phyloP scores from a whole-genome alignment of 116 monocot genomes.

The Zostera marina region DNA sequence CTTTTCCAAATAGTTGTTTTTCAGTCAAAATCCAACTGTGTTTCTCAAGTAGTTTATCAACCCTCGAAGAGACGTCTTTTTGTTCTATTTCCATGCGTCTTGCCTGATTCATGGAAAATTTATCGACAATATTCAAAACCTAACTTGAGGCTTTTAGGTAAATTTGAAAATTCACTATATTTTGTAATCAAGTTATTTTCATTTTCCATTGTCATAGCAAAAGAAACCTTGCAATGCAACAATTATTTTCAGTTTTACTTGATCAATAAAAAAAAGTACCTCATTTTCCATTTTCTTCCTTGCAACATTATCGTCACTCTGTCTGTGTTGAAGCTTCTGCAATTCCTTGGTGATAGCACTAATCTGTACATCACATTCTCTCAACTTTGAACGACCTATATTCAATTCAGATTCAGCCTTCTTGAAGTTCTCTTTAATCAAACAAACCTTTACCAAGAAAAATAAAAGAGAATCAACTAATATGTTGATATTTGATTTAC shows the following conservation, averaged over 20 bases:
- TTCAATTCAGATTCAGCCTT: conserved; percentile 60
- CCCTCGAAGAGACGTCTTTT: conserved; percentile 56
- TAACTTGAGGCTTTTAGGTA: background rate
- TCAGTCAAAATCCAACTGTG: conserved; percentile 86
- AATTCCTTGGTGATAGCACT: conserved; percentile 47
- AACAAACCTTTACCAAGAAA: conserved; percentile 32
- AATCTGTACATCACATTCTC: conserved; percentile 78
- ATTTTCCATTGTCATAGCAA: background rate
- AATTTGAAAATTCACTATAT: too few relatives aligned
- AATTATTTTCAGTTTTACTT: too few relatives aligned
- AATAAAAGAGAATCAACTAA: background rate
- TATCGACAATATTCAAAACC: background rate
- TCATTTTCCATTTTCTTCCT: conserved; percentile 95
- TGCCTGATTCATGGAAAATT: conserved; percentile 21
- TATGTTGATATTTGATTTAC: background rate
- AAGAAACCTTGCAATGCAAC: too few relatives aligned
- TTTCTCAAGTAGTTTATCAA: conserved; percentile 70
- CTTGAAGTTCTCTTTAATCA: conserved; percentile 43
- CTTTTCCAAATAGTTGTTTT: conserved; percentile 83
- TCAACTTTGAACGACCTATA: conserved; percentile 49
- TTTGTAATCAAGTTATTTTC: background rate
- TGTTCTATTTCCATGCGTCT: conserved; percentile 89
- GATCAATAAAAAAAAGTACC: conserved; percentile 21
- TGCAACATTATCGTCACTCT: conserved; percentile 67
- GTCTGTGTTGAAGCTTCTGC: conserved; percentile 72